Base-by-base conservation (phyloP, 306 rosid genomes). In the Casuarina glauca region DNA sequence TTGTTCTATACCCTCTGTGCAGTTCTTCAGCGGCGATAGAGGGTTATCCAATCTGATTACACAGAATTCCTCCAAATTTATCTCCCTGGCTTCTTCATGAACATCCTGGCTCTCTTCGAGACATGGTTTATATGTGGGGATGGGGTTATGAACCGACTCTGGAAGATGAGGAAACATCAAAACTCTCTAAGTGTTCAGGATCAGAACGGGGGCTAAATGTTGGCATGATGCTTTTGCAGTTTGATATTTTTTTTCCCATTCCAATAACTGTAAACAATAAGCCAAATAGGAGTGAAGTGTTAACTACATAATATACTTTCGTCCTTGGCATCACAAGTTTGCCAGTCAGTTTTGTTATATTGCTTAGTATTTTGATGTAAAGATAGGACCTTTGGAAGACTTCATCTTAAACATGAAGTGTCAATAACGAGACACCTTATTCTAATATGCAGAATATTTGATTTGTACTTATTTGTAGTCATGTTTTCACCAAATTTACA, bases 1-100 rank as follows among this genome's bases (percentile, higher is more conserved):
- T 48, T 49, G 78, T 57, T 11, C n/a, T 57, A 73, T 72, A 55
- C 63, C 81, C 74, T 70, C 44, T 35, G 51, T 0, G 6, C 43
- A 53, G 54, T 38, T 43, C 5, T 48, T 71, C 74, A 70, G 81
- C 72, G 76, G 53, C 68, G 83, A 73, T 82, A 61, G 57, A 79
- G 86, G 77, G 58, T 69, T 85, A 50, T 58, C 76, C 38, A 72
- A 75, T 78, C 69, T 78, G 85, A 42, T 39, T 74, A 70, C 79
- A 53, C 35, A 76, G 76, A 80, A 53, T 76, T 79, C 73, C 70
- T 3, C 3, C 12, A 57, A 66, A 71, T 75, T 74, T 63, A 67
- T 83, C 74, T 76, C 11, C 79, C 76, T 38, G 44, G 42, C 81
- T 1, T 53, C 54, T 72, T 73, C 64, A 39, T 72, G 88, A 70